Evolutionary conservation across 2,329 filamentous ascomycete genomes (phyloP).

Genomic region (Diaporthe destruens): DNA sequence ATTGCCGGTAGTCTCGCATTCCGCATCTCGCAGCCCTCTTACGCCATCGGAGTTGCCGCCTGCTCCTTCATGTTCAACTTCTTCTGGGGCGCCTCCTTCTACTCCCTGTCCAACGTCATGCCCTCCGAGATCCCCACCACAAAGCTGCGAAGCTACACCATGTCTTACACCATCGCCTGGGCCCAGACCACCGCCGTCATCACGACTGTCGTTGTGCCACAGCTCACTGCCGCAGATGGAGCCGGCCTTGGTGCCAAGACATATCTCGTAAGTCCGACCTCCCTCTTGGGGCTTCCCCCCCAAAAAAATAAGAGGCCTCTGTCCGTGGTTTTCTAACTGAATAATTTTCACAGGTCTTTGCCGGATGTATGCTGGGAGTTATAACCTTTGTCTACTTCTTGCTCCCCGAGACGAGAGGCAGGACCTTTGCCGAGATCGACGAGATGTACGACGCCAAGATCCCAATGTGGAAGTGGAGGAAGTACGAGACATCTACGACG

Average conservation of each 20-base stretch:
- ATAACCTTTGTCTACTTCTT: constrained; percentile 40
- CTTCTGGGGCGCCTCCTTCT: constrained; percentile 54
- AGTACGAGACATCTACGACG: constrained; percentile 30
- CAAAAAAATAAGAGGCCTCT: not conserved
- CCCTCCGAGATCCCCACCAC: constrained; percentile 50
- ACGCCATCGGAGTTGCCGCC: constrained; percentile 48
- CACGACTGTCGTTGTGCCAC: constrained; percentile 54
- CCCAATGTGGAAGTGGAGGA: constrained; percentile 36
- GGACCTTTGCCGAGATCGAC: constrained; percentile 39
- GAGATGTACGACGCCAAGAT: constrained; percentile 40
- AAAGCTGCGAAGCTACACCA: constrained; percentile 44
- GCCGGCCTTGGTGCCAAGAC: constrained; percentile 41
- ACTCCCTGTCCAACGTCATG: constrained; percentile 52
- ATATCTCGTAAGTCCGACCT: constrained; percentile 16
- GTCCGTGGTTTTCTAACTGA: not conserved
- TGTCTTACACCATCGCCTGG: constrained; percentile 53
- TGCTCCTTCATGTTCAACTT: constrained; percentile 54
- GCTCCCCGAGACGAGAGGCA: constrained; percentile 36
- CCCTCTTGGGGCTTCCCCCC: not conserved
- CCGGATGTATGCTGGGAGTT: constrained; percentile 37
- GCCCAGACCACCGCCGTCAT: constrained; percentile 53
- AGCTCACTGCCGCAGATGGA: constrained; percentile 45
- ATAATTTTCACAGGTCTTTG: constrained; percentile 24
- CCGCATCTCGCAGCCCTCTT: constrained; percentile 44
- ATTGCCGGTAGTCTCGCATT: constrained; percentile 52